Evolutionary conservation across 192 early-diverging fungal species (phyloP), one percentile per base, ranked within the genome.

Genomic region (Backusella sp.): DNA sequence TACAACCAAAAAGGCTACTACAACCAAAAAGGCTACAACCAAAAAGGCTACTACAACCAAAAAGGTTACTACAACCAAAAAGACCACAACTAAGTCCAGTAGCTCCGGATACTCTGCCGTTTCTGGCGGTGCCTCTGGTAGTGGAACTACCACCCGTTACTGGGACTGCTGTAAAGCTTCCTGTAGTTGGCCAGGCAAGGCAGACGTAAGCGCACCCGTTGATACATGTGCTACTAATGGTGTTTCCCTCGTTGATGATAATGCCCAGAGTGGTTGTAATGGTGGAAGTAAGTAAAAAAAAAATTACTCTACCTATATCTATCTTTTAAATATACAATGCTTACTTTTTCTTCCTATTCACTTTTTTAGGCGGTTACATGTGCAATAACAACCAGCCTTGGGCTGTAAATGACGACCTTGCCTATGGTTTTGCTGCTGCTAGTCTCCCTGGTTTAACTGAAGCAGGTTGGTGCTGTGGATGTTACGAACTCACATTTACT

Each of bases 401-500:
- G 77, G 66, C 52, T 23, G 39, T 73, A 35, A 79, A 74, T 42
- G 67, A 69, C 21, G 21, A 70, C 28, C 73, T 79, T 46, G 32
- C 77, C 23, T 80, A 80, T 37, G 79, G 74, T 72, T 80, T 80
- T 41, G 79, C 74, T 30, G 79, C 79, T 32, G 77, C 77, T 17
- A 70, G 28, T 39, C 62, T 79, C 19, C 66, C 68, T n/a, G 73
- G 77, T 15, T 67, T 68, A 21, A 74, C 34, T 66, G 79, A 75
- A 49, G 39, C 74, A 6, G 74, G 59, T 5, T 80, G 68, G 68
- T 75, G 74, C 36, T 80, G 79, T 52, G 74, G 72, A 21, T 80
- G 79, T 66, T 80, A 80, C 34, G 74, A 75, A 4, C 42, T 80
- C 12, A 76, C 52, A 3, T 80, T 80, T 36, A 79, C 77, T 8